These are phyloP conservation scores for Backusella psychrophila DNA, from an alignment of 192 early-diverging fungal genomes.

Conservation along the genomic window DNA sequence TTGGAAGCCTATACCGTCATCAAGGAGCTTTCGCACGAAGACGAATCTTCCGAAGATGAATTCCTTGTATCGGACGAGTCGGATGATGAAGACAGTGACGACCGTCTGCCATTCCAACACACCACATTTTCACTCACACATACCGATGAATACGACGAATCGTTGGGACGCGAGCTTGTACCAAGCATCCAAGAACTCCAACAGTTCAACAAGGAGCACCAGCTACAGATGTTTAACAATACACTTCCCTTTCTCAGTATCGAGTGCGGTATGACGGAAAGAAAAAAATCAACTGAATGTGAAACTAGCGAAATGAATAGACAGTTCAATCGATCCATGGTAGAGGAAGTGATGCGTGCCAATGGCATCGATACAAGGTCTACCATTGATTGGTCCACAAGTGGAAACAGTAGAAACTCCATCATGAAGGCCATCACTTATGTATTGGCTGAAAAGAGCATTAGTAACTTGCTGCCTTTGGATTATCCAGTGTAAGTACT, in stretches of 20 bases:
- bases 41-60: slow-evolving; percentile 56
- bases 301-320: not conserved
- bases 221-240: slow-evolving; percentile 11
- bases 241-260: slow-evolving; percentile 20
- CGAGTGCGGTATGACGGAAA: slow-evolving; percentile 7
- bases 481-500: slow-evolving; percentile 72
- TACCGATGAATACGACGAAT: slow-evolving; percentile 57
- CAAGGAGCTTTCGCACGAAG: slow-evolving; percentile 38
- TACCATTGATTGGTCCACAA: slow-evolving; percentile 10
- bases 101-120: slow-evolving; percentile 7
- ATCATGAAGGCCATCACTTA: slow-evolving; percentile 73
- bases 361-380: not conserved
- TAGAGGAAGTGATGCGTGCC: not conserved
- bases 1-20: slow-evolving; percentile 54
- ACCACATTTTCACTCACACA: slow-evolving; percentile 49
- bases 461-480: slow-evolving; percentile 62
- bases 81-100: slow-evolving; percentile 10
- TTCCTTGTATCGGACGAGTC: slow-evolving; percentile 29
- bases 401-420: slow-evolving; percentile 48
- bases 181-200: slow-evolving; percentile 11
- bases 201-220: slow-evolving; percentile 18
- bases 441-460: slow-evolving; percentile 66
- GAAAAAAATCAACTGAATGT: not conserved
- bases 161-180: slow-evolving; percentile 16
- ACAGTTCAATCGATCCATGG: not conserved